Conservation (phyloP, 352 stramenopile genomes). For the Pythium biforme region DNA sequence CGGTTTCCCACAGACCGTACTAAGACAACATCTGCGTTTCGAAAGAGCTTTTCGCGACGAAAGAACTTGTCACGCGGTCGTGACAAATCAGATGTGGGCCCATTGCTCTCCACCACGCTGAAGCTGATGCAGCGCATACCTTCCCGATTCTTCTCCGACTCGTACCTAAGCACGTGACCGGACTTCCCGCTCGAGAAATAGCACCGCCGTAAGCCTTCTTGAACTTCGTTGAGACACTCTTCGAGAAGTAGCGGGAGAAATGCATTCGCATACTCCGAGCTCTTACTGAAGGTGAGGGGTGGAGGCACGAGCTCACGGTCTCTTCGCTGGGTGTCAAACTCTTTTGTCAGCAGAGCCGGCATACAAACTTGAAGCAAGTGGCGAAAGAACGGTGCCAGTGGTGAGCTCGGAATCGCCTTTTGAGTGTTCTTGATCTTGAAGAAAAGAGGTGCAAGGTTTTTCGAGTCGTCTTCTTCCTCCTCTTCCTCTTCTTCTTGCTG, state of each 20-base stretch:
- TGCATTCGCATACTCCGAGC: slow-evolving; percentile 68
- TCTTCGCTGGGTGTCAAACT: slow-evolving; percentile 57
- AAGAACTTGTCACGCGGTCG: slow-evolving; percentile 30
- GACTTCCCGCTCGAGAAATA: slow-evolving; percentile 31
- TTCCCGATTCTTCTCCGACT: slow-evolving; percentile 78
- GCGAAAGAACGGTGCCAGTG: slow-evolving; percentile 80
- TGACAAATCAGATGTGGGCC: slow-evolving; percentile 12
- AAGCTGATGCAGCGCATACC: slow-evolving; percentile 82
- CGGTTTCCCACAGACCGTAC: slow-evolving; percentile 42
- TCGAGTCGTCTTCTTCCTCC: slow-evolving; percentile 44
- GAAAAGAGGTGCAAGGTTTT: slow-evolving; percentile 66
- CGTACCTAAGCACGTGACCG: slow-evolving; percentile 71
- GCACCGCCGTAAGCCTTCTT: slow-evolving; percentile 58
- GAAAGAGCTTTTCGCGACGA: slow-evolving; percentile 57
- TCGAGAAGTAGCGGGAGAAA: slow-evolving; percentile 81
- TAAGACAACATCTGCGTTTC: slow-evolving; percentile 76
- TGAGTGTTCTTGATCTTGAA: slow-evolving; percentile 82
- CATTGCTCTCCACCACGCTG: slow-evolving; percentile 56
- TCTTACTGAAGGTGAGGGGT: slow-evolving; percentile 63
- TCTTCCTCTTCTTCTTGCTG: slow-evolving; percentile 23
- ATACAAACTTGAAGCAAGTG: slow-evolving; percentile 77
- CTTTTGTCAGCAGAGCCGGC: slow-evolving; percentile 62
- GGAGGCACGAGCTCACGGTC: slow-evolving; percentile 53
- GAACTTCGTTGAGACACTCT: slow-evolving; percentile 81
- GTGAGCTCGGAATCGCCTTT: slow-evolving; percentile 67